Percentiles rank a stretch among this genome's conserved stretches.
phyloP scores from a whole-genome alignment of 2,329 filamentous ascomycete genomes.

The Trichoderma endophyticum region DNA sequence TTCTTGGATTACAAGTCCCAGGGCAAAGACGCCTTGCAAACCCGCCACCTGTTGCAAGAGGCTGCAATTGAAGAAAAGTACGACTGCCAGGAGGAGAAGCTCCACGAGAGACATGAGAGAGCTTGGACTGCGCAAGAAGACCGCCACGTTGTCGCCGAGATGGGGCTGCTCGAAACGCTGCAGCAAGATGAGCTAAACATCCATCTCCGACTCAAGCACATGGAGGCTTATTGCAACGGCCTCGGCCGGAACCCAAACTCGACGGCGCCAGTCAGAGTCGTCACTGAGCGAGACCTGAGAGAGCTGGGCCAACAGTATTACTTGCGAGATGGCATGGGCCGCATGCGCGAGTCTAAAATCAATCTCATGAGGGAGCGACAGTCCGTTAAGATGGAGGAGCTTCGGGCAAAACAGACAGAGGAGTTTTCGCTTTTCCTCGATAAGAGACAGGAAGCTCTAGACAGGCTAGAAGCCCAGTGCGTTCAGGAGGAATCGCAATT shows the following conservation, averaged over 20 bases:
- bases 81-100: conserved; percentile 45
- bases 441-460: conserved; percentile 47
- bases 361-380: conserved; percentile 65
- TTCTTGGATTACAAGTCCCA: conserved; percentile 50
- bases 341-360: conserved; percentile 58
- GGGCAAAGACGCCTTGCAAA: conserved; percentile 48
- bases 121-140: conserved; percentile 57
- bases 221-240: conserved; percentile 63
- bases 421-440: conserved; percentile 48
- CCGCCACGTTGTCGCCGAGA: conserved; percentile 59
- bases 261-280: conserved; percentile 46
- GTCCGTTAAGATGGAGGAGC: conserved; percentile 58
- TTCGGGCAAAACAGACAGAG: conserved; percentile 51
- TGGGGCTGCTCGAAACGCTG: conserved; percentile 53
- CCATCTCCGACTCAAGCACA: conserved; percentile 57
- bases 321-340: conserved; percentile 56
- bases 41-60: conserved; percentile 49
- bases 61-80: conserved; percentile 46
- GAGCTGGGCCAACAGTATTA: conserved; percentile 61
- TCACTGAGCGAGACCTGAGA: conserved; percentile 58
- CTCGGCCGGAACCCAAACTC: conserved; percentile 41
- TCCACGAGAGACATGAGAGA: conserved; percentile 54
- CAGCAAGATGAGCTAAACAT: conserved; percentile 58
- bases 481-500: conserved; percentile 50
- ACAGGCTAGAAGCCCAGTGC: conserved; percentile 46